Evolutionary conservation across 495 filamentous ascomycete species (phyloP).

Genomic region (Neurospora tetrasperma): DNA sequence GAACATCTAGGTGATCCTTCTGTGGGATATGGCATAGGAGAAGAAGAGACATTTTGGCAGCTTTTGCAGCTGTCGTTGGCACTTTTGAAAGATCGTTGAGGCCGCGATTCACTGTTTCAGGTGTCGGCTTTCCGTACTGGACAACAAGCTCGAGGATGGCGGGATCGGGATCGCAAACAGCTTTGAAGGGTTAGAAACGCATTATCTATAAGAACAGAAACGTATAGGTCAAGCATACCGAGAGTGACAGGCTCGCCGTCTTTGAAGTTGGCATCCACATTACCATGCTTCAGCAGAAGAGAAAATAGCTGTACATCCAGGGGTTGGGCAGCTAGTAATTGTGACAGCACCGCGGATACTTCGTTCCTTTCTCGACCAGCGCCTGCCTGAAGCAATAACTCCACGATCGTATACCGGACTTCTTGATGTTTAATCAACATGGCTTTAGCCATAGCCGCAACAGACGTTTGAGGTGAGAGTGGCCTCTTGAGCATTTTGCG

Average conservation of each 20-base stretch:
- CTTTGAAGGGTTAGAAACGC: slow-evolving; percentile 12
- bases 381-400: slow-evolving; percentile 28
- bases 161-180: slow-evolving; percentile 24
- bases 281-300: slow-evolving; percentile 31
- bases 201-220: background rate
- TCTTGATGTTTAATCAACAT: slow-evolving; percentile 24
- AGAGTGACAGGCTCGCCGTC: slow-evolving; percentile 21
- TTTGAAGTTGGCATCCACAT: slow-evolving; percentile 34
- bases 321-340: slow-evolving; percentile 22
- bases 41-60: slow-evolving; percentile 26
- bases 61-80: slow-evolving; percentile 25
- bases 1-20: slow-evolving; percentile 22
- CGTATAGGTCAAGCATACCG: slow-evolving; percentile 9
- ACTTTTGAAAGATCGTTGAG: slow-evolving; percentile 23
- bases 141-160: slow-evolving; percentile 33
- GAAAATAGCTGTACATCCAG: slow-evolving; percentile 28
- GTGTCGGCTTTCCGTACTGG: slow-evolving; percentile 26
- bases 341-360: slow-evolving; percentile 26
- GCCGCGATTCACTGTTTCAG: slow-evolving; percentile 22
- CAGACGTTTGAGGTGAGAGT: slow-evolving; percentile 26
- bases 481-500: slow-evolving; percentile 27
- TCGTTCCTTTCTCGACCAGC: slow-evolving; percentile 23
- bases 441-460: slow-evolving; percentile 25
- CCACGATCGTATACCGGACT: slow-evolving; percentile 28
- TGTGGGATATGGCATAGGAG: slow-evolving; percentile 28